These are phyloP conservation scores for Capronia americana DNA, from an alignment of 2,329 filamentous ascomycete genomes.

Conservation along the genomic window DNA sequence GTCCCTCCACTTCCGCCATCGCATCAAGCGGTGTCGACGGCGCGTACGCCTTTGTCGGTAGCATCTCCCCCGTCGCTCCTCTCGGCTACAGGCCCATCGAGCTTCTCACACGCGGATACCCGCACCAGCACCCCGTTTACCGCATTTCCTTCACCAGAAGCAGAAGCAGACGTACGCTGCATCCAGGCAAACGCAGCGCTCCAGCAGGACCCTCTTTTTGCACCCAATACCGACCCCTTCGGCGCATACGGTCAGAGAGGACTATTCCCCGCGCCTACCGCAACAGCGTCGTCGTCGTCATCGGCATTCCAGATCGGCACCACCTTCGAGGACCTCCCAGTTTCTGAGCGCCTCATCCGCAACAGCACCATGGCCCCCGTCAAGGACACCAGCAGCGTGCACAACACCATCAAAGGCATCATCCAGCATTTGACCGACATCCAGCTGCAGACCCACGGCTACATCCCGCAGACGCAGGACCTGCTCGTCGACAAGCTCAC, in stretches of 20 bases:
- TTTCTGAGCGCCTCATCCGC: neutral
- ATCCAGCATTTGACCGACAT: conserved; percentile 69
- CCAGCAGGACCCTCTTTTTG: neutral
- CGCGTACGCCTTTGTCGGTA: neutral
- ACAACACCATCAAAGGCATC: conserved; percentile 55
- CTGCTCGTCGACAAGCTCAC: conserved; percentile 64
- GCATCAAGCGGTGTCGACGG: neutral
- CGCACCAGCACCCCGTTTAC: neutral
- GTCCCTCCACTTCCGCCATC: neutral
- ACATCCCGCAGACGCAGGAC: conserved; percentile 62
- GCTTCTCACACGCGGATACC: conserved; percentile 2
- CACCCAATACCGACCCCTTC: neutral
- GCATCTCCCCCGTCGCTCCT: neutral
- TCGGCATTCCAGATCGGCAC: neutral
- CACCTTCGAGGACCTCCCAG: conserved; percentile 15
- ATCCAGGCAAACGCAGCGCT: neutral
- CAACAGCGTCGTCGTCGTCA: neutral
- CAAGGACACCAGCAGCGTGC: conserved; percentile 37
- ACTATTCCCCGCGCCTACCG: neutral
- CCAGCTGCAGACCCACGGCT: conserved; percentile 64
- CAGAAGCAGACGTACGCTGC: neutral
- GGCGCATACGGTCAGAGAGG: neutral
- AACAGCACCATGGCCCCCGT: conserved; percentile 34
- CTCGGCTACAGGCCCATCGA: neutral
- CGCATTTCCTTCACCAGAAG: neutral